phyloP scores from a whole-genome alignment of 805 yeast genomes.

The Pichia pseudocactophila region DNA sequence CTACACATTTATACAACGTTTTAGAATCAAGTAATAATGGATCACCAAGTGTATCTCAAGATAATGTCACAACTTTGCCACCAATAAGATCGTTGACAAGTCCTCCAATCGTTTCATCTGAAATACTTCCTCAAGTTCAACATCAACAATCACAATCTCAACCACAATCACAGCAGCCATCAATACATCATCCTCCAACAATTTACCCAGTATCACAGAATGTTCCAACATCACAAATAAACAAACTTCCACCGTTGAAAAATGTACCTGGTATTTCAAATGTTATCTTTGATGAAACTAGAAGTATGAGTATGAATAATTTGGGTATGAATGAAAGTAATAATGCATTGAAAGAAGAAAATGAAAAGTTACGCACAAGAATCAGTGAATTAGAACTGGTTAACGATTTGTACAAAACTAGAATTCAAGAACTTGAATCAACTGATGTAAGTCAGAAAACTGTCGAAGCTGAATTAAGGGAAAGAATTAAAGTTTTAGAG shows the following conservation, averaged over 20 bases:
- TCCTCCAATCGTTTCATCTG: conserved; percentile 10
- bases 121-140: conserved; percentile 8
- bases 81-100: conserved; percentile 2
- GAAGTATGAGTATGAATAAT: background rate
- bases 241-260: conserved; percentile 10
- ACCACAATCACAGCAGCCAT: conserved; percentile 12
- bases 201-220: background rate
- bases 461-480: background rate
- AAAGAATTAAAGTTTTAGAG: conserved; percentile 2
- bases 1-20: conserved; percentile 12
- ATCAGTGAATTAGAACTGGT: conserved; percentile 85
- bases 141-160: conserved; percentile 8
- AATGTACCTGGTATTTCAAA: conserved; percentile 9
- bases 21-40: background rate
- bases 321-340: background rate
- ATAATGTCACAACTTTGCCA: conserved; percentile 8
- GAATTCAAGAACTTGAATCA: conserved; percentile 76
- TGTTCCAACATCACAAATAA: background rate
- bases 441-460: conserved; percentile 48
- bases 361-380: conserved; percentile 51
- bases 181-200: conserved; percentile 9
- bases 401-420: conserved; percentile 75
- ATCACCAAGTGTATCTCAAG: background rate
- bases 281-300: conserved; percentile 4
- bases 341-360: conserved; percentile 3